These are phyloP conservation scores for Diplodia seriata DNA, from an alignment of 2,329 filamentous ascomycete species.

Conservation along the genomic window DNA sequence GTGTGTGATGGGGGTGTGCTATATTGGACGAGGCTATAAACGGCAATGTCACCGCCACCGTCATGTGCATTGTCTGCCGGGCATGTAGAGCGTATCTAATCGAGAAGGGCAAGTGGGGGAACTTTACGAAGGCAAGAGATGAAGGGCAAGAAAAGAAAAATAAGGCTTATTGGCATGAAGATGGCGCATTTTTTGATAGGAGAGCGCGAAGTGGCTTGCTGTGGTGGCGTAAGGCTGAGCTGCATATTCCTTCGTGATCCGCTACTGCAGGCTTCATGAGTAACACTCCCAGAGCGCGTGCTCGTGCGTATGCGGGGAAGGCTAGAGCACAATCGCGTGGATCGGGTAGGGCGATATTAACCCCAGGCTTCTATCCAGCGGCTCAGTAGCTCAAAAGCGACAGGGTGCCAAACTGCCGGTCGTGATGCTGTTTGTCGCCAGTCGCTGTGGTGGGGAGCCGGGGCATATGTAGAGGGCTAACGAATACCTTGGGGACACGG, in stretches of 20 bases:
- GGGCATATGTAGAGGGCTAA: neutral
- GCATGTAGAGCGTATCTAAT: neutral
- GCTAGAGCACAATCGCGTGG: neutral
- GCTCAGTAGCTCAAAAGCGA: neutral
- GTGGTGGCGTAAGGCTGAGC: neutral
- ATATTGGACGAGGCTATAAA: neutral
- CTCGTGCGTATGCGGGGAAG: neutral
- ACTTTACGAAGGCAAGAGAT: neutral
- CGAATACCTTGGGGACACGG: neutral
- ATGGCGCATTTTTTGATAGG: neutral
- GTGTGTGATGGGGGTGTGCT: constrained; percentile 1
- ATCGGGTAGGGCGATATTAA: neutral
- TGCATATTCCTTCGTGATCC: neutral
- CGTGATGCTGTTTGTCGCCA: neutral
- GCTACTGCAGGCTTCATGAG: neutral
- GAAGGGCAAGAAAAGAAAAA: neutral
- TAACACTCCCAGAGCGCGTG: neutral
- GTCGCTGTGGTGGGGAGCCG: constrained; percentile 11
- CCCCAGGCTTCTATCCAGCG: neutral
- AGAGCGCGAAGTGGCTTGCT: neutral
- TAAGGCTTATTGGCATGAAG: constrained; percentile 2
- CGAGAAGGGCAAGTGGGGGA: neutral
- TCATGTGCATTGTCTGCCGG: neutral
- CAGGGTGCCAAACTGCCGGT: neutral
- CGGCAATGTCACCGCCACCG: neutral